Evolutionary conservation across 768 basidiomycete genomes (phyloP), one percentile per base, ranked within the genome.

Genomic region (Leccinum truebloodii): DNA sequence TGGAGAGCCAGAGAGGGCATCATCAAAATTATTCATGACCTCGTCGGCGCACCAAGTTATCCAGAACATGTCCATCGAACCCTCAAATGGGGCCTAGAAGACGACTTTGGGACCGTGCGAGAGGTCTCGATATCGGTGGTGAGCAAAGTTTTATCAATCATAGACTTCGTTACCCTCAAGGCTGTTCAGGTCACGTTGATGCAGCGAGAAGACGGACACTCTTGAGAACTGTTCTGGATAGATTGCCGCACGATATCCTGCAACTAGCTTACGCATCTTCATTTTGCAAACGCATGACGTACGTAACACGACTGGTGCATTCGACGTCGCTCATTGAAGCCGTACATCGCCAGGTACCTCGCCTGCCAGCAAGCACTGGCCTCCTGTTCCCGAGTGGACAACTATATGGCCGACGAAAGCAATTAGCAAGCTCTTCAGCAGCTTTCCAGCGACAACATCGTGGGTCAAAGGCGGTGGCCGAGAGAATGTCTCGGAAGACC

Each of bases 1-100:
- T 98, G 95, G 95, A 80, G 91, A 60, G 87, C 94, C 61, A 78
- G 94, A 48, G 91, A 95, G 69, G 77, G 75, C n/a, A 76, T 91
- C 56, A 83, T 86, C 46, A 78, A 80, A 59, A 77, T 80, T 41
- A 73, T 95, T n/a, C 78, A 79, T 13, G 79, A 75, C 22, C 80
- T 93, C 63, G 69, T 76, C 30, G 73, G 81, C 14, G 79, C 77
- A 16, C 69, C 74, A 22, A 76, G 80, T 18, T 75, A 78, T 24
- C 76, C 80, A 35, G 76, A 77, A n/a, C 70, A 78, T 16, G 70
- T 92, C 18, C 71, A 81, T 49, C 75, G 73, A 49, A 76, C 95
- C 34, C 73, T 92, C 58, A 74, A 75, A 60, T 78, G 76, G 59
- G 91, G 87, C 0, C 75, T 96, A 46, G 82, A 85, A 63, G 95